Evolutionary conservation across 1,284 basidiomycete genomes (phyloP), one percentile per base, ranked within the genome.

Genomic region (Mycena citricolor): DNA sequence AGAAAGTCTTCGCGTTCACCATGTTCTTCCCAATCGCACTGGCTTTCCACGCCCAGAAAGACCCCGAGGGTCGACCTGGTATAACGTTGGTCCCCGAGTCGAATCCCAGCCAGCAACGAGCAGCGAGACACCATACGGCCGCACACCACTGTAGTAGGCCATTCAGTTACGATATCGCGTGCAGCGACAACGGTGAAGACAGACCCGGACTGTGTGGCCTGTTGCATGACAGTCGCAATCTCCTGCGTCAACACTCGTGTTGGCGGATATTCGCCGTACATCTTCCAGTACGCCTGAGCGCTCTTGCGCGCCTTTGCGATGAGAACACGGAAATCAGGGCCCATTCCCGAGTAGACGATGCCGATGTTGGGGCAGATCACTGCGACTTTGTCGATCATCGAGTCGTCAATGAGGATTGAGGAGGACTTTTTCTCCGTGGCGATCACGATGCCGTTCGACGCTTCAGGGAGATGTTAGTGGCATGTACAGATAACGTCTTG

Each of bases 21-120:
- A 98, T 98, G 70, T 99, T 99, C 75, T 99, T 99, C 29, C 97
- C 97, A 60, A 99, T 99, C 12, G 97, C 97, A 62, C 91, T 95
- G 11, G 97, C 97, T 68, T 99, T 99, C 97, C 97, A 99, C 39
- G 97, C 94, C 94, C 94, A 98, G 70, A 93, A 99, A 35, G 91
- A 94, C 34, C 97, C 97, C 34, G 93, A 97, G 14, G 97, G 71
- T 99, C 97, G 42, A 99, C 95, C 68, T 99, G 97, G 71, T 97
- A 99, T 51, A 99, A 77, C 26, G 84, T 89, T 53, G 94, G 92
- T 13, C 95, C 95, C 16, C 93, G 83, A 62, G 88, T 87, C 56
- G 76, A 73, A 64, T 99, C 97, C 85, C 89, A 99, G 30, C 97
- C 97, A 24, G 95, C 95, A 24, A 99, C 93, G 44, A 99, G 78